Conservation (phyloP, 345 rosid species). For the Pistacia atlantica region DNA sequence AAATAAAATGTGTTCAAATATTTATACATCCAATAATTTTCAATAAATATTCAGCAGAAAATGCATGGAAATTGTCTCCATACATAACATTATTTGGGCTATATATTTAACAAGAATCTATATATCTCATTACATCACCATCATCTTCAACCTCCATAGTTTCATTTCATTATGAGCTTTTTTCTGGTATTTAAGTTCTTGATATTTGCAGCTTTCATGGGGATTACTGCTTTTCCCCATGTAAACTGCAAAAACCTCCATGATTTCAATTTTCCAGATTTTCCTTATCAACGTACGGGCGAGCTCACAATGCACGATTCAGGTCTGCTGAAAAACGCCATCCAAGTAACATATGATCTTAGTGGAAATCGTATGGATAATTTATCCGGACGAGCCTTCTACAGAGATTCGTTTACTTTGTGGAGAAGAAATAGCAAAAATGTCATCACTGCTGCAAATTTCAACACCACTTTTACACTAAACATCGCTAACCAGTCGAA, state of each 20-base stretch:
- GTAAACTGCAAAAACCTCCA: conserved; percentile 22
- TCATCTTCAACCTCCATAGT: background rate
- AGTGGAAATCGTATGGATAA: conserved; percentile 24
- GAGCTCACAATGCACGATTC: conserved; percentile 14
- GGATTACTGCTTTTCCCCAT: conserved; percentile 13
- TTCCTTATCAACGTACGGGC: background rate
- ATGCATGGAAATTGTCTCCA: background rate
- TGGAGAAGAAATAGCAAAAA: conserved; percentile 27
- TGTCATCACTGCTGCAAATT: conserved; percentile 27
- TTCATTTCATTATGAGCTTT: background rate
- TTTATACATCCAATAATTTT: too few relatives aligned
- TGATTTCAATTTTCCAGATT: conserved; percentile 35
- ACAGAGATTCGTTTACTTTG: conserved; percentile 40
- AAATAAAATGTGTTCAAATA: background rate
- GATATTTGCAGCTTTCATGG: conserved; percentile 6
- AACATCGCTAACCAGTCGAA: conserved; percentile 40
- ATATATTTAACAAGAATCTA: too few relatives aligned
- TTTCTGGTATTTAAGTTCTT: background rate
- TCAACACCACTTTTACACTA: conserved; percentile 59
- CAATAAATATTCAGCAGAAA: background rate
- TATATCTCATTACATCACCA: background rate
- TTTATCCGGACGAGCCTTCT: conserved; percentile 43
- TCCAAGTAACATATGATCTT: conserved; percentile 67
- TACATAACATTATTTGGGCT: too few relatives aligned
- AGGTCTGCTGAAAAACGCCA: conserved; percentile 24